Evolutionary conservation across 225 moss, liverwort and hornwort genomes (phyloP).

Genomic region (Sphagnum tenellum): DNA sequence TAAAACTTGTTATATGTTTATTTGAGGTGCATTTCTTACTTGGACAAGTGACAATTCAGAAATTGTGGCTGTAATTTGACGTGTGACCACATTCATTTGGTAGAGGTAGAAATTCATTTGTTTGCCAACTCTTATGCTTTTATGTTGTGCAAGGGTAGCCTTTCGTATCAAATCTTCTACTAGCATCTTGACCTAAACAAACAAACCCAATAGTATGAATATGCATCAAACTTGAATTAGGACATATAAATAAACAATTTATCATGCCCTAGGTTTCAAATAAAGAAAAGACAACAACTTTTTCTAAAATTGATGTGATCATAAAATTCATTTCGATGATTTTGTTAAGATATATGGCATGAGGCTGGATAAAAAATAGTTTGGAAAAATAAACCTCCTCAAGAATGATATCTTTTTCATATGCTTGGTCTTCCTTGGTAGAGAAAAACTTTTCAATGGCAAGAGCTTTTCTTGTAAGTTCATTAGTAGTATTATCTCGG

Average conservation of each 20-base stretch:
- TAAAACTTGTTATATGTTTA: too few species aligned
- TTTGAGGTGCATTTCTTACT: neutral
- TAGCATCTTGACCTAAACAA: slow-evolving; percentile 39
- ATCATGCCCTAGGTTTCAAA: too few species aligned
- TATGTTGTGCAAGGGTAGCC: slow-evolving; percentile 24
- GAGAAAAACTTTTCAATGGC: slow-evolving; percentile 72
- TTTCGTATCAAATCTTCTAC: slow-evolving; percentile 37
- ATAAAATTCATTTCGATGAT: too few species aligned
- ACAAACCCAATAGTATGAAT: too few species aligned
- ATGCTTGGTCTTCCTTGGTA: slow-evolving; percentile 60
- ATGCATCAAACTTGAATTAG: too few species aligned
- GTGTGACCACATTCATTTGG: slow-evolving; percentile 34
- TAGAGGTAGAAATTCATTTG: slow-evolving; percentile 43
- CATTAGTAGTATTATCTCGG: slow-evolving; percentile 46
- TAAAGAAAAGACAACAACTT: too few species aligned
- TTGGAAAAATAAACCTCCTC: slow-evolving; percentile 40
- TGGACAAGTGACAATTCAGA: slow-evolving; percentile 79
- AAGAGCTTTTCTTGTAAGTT: slow-evolving; percentile 57
- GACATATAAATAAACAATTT: too few species aligned
- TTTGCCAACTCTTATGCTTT: slow-evolving; percentile 15
- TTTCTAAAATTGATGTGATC: too few species aligned
- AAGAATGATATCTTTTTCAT: slow-evolving; percentile 69
- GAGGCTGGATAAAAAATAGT: too few species aligned
- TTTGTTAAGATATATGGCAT: too few species aligned
- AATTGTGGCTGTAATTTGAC: slow-evolving; percentile 59